These are phyloP conservation scores for Laburnicola sp. DNA, from an alignment of 2,329 filamentous ascomycete genomes.

Conservation along the genomic window DNA sequence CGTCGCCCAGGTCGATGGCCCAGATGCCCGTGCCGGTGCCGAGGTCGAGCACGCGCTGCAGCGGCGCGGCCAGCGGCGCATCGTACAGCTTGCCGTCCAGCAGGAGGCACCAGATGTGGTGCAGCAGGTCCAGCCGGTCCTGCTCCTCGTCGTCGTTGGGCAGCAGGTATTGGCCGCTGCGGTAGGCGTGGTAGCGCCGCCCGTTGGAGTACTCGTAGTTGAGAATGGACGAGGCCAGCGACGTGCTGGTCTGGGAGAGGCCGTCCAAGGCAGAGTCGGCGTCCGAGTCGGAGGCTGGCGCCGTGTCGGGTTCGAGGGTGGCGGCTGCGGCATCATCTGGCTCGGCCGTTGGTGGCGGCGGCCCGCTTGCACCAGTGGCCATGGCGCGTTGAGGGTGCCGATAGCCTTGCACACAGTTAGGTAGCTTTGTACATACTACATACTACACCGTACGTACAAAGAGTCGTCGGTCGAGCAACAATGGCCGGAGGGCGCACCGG, in stretches of 20 bases:
- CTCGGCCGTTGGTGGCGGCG: constrained; percentile 3
- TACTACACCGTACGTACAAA: no score
- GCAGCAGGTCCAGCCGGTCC: constrained; percentile 45
- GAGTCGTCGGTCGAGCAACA: no score
- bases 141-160: constrained; percentile 47
- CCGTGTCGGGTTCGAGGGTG: constrained; percentile 34
- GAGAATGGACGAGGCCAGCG: constrained; percentile 42
- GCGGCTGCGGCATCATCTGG: constrained; percentile 7
- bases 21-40: constrained; percentile 49
- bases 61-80: constrained; percentile 30
- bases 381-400: no score
- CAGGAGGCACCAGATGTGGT: constrained; percentile 44
- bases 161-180: constrained; percentile 39
- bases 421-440: no score
- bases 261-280: constrained; percentile 38
- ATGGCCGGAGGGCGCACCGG: no score
- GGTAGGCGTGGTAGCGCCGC: constrained; percentile 45
- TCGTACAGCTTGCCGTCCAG: constrained; percentile 43
- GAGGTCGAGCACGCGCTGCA: constrained; percentile 39
- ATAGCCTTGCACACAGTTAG: no score
- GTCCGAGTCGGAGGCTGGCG: constrained; percentile 26
- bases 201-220: constrained; percentile 46
- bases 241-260: constrained; percentile 33
- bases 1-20: constrained; percentile 46
- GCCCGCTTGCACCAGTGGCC: not conserved